These are phyloP conservation scores for Russula olivacea DNA, from an alignment of 768 basidiomycete genomes.

Conservation along the genomic window DNA sequence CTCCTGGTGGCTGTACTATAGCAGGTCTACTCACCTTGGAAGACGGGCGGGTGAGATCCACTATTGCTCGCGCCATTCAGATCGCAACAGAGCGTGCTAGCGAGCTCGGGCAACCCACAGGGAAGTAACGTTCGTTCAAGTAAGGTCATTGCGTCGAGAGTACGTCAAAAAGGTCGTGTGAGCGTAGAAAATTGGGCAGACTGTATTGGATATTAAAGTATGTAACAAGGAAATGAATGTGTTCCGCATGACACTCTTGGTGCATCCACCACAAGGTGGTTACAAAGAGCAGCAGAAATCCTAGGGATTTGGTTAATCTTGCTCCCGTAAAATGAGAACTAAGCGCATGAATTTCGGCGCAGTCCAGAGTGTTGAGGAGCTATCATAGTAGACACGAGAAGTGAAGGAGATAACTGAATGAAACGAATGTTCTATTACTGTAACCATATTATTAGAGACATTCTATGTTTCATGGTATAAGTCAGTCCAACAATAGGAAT, in stretches of 20 bases:
- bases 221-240: conserved; percentile 18
- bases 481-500: background rate
- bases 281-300: conserved; percentile 29
- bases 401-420: background rate
- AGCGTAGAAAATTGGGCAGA: background rate
- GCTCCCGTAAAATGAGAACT: conserved; percentile 98
- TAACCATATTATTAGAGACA: background rate
- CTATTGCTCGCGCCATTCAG: conserved; percentile 93
- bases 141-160: background rate
- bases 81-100: conserved; percentile 86
- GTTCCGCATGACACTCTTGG: conserved; percentile 28
- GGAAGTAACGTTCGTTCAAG: conserved; percentile 36
- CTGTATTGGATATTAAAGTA: background rate
- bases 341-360: conserved; percentile 63
- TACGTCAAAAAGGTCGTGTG: background rate
- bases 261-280: conserved; percentile 19
- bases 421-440: background rate
- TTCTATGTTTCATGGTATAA: background rate
- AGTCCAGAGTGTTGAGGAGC: conserved; percentile 98
- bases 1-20: conserved; percentile 97
- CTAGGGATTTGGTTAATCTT: conserved; percentile 38
- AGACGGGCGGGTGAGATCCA: conserved; percentile 88
- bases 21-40: conserved; percentile 94
- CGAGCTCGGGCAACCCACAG: conserved; percentile 68
- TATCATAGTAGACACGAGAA: conserved; percentile 8